Base-by-base conservation (phyloP, 2,329 filamentous ascomycete species). In the Fusarium sp. region DNA sequence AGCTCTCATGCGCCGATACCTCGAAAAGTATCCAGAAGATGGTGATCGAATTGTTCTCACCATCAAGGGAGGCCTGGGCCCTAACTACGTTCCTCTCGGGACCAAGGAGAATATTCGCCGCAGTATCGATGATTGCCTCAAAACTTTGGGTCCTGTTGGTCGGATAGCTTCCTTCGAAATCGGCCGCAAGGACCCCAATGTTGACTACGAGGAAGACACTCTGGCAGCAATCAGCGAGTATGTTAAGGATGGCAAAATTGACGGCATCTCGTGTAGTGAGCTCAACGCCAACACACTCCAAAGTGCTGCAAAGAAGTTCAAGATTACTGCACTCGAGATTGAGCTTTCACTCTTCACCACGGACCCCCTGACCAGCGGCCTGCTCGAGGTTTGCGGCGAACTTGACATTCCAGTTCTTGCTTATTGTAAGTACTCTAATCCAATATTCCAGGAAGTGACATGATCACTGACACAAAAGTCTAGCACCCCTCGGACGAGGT, bases 341-440 rank as follows among this genome's bases (percentile, higher is more conserved):
- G 87, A 89, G 76, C 80, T 88, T 38, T 86, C 83, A 28, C 79
- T 88, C 40, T 86, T 82, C 75, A 73, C 79, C 19, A 83, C 82
- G 3, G 85, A 87, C 9, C 79, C 84, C 19, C 78, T 87, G 40
- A 77, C 75, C 35, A 86, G 87, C 70, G 86, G 87, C 3, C 78
- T 89, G 15, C 83, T 85, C 6, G 82, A 82, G 12, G 85, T 86
- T 1, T 91, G 89, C 74, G 85, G 83, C 1, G 87, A 95, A 79
- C 82, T 92, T 42, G 84, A 85, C 50, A 93, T 95, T 66, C 89
- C 91, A 0, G 82, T 94, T 47, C 81, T 94, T 25, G 91, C 91
- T 2, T 94, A 94, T 82, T 91, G 78, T 74, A 60, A 77, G 71
- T 68, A 35, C 23, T 40, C 13, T 6, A n/a, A 8, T 21, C 56